Percentiles rank a stretch among this genome's conserved stretches.
These are phyloP conservation scores for Acmispon strigosus DNA, from an alignment of 306 rosid species.

Conservation along the genomic window DNA sequence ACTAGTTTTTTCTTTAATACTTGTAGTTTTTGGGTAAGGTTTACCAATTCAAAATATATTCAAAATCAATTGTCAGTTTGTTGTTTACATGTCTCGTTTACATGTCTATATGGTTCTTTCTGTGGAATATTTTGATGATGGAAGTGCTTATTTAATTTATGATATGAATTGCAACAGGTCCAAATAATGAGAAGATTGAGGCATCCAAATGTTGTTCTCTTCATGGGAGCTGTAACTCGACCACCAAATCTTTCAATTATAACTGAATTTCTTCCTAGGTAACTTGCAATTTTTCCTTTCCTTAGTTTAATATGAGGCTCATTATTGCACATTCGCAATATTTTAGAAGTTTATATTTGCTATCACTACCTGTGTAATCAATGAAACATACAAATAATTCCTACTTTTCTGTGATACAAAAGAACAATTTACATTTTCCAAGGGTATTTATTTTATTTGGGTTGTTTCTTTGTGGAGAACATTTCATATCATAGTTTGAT, in stretches of 20 bases:
- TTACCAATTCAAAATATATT: neutral
- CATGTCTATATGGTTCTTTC: neutral
- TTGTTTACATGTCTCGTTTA: neutral
- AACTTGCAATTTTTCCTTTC: slow-evolving; percentile 25
- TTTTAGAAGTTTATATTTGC: slow-evolving; percentile 18
- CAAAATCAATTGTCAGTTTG: neutral
- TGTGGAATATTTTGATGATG: neutral
- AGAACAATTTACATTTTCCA: neutral
- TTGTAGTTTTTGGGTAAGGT: neutral
- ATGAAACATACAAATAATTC: neutral
- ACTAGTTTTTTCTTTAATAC: neutral
- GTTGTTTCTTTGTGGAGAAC: neutral
- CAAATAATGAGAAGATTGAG: slow-evolving; percentile 85
- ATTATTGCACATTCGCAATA: slow-evolving; percentile 6
- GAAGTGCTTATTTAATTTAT: slow-evolving; percentile 22
- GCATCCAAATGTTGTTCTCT: slow-evolving; percentile 99
- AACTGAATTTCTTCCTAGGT: slow-evolving; percentile 99
- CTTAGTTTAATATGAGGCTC: neutral
- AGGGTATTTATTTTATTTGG: slow-evolving; percentile 2
- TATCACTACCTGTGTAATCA: neutral
- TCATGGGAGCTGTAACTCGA: slow-evolving; percentile 98
- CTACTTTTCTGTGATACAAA: neutral
- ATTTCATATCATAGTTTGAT: neutral
- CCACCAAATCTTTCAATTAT: slow-evolving; percentile 93
- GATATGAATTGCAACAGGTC: slow-evolving; percentile 54